Evolutionary conservation across 2,329 filamentous ascomycete species (phyloP), one percentile per base, ranked within the genome.

Genomic region (Alternaria alternata): DNA sequence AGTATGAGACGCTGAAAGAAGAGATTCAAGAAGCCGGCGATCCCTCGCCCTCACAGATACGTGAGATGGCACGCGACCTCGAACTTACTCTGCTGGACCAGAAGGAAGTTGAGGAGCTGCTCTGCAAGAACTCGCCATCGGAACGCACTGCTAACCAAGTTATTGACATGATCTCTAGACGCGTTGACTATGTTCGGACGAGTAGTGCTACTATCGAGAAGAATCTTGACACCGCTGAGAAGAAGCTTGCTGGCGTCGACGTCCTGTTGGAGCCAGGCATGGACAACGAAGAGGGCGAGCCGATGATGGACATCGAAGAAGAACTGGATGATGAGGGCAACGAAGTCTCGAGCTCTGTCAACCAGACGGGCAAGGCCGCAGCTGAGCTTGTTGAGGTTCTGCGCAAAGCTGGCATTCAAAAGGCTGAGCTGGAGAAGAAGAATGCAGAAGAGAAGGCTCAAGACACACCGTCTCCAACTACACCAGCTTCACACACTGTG

Each of bases 251-350:
- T 16, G 87, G 87, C 9, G 68, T 70, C 56, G 57, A 84, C 90
- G 11, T 82, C 22, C 36, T 87, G 9, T 81, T 88, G 4, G 84
- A 88, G 24, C 86, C 89, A 0, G 87, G 89, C 54, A 82, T 85
- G 44, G 83, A 82, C 53, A 88, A 91, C 61, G 90, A 91, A 61
- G 88, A 89, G 12, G 89, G 88, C 1, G 82, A 93, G 52, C 91
- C 93, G 0, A 86, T 98, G 59, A 94, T 91, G 32, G 95, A 98
- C 70, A 98, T 99, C 66, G 84, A 93, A 55, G 95, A 99, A 79
- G 88, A 96, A 80, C 83, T 98, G 24, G 95, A 98, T 73, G 94
- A 97, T 8, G 87, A 96, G 11, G 95, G 89, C 57, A 95, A 96
- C 71, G 86, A 98, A 4, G 79, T 97, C 51, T 91, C 81, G 2